Percentiles rank a stretch among this genome's conserved stretches.
Evolutionary conservation across 768 basidiomycete species (phyloP).

Genomic region (Auriscalpium microsporum): DNA sequence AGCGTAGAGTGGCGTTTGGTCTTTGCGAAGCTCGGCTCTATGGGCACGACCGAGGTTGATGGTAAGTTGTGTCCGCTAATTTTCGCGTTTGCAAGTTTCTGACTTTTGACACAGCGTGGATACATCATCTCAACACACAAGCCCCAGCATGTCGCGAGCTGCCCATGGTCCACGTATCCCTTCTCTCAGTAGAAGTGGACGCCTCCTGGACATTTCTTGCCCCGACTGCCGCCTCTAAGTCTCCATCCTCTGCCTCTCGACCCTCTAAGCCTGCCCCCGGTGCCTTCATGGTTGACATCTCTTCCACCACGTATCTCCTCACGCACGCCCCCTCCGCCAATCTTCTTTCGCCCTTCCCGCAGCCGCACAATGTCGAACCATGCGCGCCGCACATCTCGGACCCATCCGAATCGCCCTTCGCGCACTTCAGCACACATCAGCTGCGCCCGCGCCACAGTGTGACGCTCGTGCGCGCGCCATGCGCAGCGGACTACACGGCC

Average conservation of each 20-base stretch:
- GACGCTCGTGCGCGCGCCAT: slow-evolving; percentile 49
- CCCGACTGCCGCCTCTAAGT: slow-evolving; percentile 15
- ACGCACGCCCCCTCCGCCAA: neutral
- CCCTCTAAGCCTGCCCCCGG: slow-evolving; percentile 24
- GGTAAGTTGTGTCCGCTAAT: slow-evolving; percentile 35
- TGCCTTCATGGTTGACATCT: slow-evolving; percentile 35
- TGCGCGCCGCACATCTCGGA: slow-evolving; percentile 28
- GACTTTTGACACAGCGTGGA: slow-evolving; percentile 54
- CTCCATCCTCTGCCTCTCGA: slow-evolving; percentile 21
- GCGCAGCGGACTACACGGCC: slow-evolving; percentile 33
- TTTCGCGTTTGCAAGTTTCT: neutral
- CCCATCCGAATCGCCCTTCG: slow-evolving; percentile 20
- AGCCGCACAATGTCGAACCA: slow-evolving; percentile 15
- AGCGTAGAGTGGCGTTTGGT: slow-evolving; percentile 78
- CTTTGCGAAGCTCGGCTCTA: slow-evolving; percentile 57
- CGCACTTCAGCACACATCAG: slow-evolving; percentile 28
- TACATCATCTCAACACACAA: slow-evolving; percentile 36
- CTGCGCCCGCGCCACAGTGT: slow-evolving; percentile 48
- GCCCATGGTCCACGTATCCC: slow-evolving; percentile 49
- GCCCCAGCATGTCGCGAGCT: slow-evolving; percentile 31
- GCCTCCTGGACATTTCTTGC: slow-evolving; percentile 52
- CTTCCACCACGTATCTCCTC: slow-evolving; percentile 17
- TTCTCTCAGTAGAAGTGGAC: slow-evolving; percentile 52
- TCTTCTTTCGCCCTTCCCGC: neutral
- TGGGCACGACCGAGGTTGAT: slow-evolving; percentile 51